These are phyloP conservation scores for Dioscorea cayenensis DNA, from an alignment of 116 monocot species.

Conservation along the genomic window DNA sequence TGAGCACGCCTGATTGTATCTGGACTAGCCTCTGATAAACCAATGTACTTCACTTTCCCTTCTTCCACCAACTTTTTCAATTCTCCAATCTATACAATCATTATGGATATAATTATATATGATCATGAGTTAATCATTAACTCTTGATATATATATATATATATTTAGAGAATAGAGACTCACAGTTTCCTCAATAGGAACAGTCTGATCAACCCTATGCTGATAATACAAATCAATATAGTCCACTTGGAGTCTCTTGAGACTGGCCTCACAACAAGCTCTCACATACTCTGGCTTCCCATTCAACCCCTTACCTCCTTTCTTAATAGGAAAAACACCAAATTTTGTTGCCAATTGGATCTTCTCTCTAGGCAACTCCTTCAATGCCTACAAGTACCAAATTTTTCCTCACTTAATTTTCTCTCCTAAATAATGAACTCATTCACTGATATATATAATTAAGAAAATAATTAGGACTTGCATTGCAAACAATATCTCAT, in stretches of 20 bases:
- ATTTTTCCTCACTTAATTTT: not conserved
- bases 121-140: not conserved
- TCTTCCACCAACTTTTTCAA: not conserved
- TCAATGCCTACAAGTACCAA: conserved; percentile 32
- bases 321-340: conserved; percentile 9
- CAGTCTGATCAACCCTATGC: conserved; percentile 29
- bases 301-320: not conserved
- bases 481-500: not conserved
- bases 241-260: conserved; percentile 31
- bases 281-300: conserved; percentile 51
- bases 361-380: conserved; percentile 26
- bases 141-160: not conserved
- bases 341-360: conserved; percentile 49
- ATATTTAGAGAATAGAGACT: not conserved
- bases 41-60: conserved; percentile 13
- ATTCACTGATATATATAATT: not conserved
- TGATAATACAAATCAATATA: conserved; percentile 53
- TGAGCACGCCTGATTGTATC: conserved; percentile 28
- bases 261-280: conserved; percentile 46
- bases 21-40: conserved; percentile 22
- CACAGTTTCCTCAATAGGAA: not conserved
- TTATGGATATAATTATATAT: not conserved
- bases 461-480: not conserved
- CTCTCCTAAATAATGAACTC: too few species aligned
- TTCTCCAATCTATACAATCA: not conserved